Evolutionary conservation across 176 grass and related monocot genomes (phyloP), one percentile per base, ranked within the genome.

Genomic region (Zea luxurians): DNA sequence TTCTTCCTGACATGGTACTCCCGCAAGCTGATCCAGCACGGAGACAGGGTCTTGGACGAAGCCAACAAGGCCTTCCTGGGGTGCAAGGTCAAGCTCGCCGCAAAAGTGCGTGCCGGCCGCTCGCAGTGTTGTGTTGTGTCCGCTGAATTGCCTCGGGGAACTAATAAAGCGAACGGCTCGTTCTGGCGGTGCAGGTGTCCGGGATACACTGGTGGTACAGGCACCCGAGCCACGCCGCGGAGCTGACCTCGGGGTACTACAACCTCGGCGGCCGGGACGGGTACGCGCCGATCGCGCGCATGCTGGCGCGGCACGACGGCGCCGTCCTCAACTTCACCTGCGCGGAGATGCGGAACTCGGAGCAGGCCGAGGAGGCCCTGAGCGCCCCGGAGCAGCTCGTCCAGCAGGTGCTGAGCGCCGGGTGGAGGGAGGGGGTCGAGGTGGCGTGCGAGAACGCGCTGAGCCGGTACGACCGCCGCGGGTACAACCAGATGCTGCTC

Each of bases 1-100:
- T 93, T 97, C 77, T 97, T 97, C 81, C 86, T 97, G 8, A 86
- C 81, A 17, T 93, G 93, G 93, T 97, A 97, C 84, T 97, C 86
- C 3, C 66, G 18, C 91, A 88, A 79, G 82, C 86, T 97, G 44
- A 81, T 93, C 77, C 12, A 75, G 63, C 88, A 97, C 76, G 94
- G 82, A 0, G 91, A 89, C 80, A 78, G 15, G 84, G 58, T 97
- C 13, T 16, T 93, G 27, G 88, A 91, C 48, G 88, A 86, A 4
- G 88, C 88, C 4, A 93, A 93, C 77, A 8, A n/a, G 75, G 72
- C 75, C 13, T 97, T 97, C 84, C 67, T 91, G 3, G 86, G 91
- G 4, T 93, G 91, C 87, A 85, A 42, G 2, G 40, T 85, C 13
- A 89, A 94, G 78, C 89, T 94, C 60, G 92, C 86, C 46, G 86